Evolutionary conservation across 352 stramenopile genomes (phyloP), one percentile per base, ranked within the genome.

Genomic region (Globisporangium middletonii): DNA sequence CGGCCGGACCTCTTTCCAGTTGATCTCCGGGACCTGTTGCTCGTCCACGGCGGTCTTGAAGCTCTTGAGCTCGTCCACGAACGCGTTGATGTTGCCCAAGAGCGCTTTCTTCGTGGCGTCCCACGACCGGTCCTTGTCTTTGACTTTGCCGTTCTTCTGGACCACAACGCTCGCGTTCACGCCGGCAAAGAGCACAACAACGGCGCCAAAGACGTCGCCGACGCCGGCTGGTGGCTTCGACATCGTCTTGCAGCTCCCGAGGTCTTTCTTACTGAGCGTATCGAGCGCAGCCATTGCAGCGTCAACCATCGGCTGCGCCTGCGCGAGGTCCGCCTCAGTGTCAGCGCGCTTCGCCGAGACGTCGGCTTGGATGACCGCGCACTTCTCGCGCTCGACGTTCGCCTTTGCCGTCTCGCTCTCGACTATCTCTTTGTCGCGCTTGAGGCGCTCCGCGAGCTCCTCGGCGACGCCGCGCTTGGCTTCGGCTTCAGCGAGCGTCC

Each of bases 71-170:
- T 96, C 81, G 47, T 97, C 89, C 23, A 98, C 90, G 53, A 98
- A 94, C 13, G 85, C 90, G 50, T 96, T 96, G 47, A 98, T 88
- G 55, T 98, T 97, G 15, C 83, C 70, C 42, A 98, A 65, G 9
- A 98, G 55, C 19, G 88, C 77, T 60, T 98, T 98, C 72, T 98
- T 98, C 23, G 77, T 82, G 0, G 83, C 85, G 37, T 98, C 94
- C 94, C 94, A 98, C 5, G 80, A 85, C 18, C 89, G 84, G 65
- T 98, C 92, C 61, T 98, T 98, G 53, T 94, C 83, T 55, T 94
- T 94, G 27, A 98, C 88, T 57, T 97, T 98, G 50, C 85, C 92
- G 46, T 92, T 97, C 79, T 98, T 98, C 61, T 97, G 85, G 2
- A 88, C 67, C 2, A 86, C 59, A 0, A 92, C 63, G 38, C 82